A percentile compares a stretch with the other conserved stretches of the same genome.
phyloP scores from a whole-genome alignment of 2,329 filamentous ascomycete species.

The Beauveria pseudobassiana region DNA sequence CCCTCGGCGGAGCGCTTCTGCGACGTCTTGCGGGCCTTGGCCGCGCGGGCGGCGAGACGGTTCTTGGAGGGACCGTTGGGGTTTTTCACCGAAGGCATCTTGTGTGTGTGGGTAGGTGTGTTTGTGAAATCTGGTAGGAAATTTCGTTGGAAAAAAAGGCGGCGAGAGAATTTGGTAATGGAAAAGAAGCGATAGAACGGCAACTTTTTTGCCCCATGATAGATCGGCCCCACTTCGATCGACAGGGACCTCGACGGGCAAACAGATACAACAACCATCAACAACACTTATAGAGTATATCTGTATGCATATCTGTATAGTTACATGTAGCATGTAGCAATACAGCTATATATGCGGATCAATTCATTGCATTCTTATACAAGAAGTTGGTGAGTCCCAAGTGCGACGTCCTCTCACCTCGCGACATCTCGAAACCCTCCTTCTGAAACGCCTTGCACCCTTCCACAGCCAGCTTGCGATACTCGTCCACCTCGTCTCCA shows the following conservation, averaged over 20 bases:
- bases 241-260: not conserved
- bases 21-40: constrained; percentile 35
- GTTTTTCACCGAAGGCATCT: constrained; percentile 50
- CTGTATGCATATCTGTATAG: not conserved
- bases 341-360: too few species aligned
- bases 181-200: not conserved
- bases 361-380: too few species aligned
- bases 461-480: not conserved
- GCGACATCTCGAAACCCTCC: too few species aligned
- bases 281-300: not conserved
- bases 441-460: not conserved
- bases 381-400: too few species aligned
- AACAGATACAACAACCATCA: not conserved
- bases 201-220: constrained; percentile 5
- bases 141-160: not conserved
- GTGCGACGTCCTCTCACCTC: too few species aligned
- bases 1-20: constrained; percentile 34
- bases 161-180: not conserved
- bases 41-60: constrained; percentile 39
- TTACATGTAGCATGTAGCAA: too few species aligned
- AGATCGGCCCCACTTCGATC: constrained; percentile 7
- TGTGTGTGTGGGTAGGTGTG: not conserved
- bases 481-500: not conserved
- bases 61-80: constrained; percentile 50
- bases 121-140: not conserved